Evolutionary conservation across 257 asterid species (phyloP), one percentile per base, ranked within the genome.

Genomic region (Apocynum venetum): DNA sequence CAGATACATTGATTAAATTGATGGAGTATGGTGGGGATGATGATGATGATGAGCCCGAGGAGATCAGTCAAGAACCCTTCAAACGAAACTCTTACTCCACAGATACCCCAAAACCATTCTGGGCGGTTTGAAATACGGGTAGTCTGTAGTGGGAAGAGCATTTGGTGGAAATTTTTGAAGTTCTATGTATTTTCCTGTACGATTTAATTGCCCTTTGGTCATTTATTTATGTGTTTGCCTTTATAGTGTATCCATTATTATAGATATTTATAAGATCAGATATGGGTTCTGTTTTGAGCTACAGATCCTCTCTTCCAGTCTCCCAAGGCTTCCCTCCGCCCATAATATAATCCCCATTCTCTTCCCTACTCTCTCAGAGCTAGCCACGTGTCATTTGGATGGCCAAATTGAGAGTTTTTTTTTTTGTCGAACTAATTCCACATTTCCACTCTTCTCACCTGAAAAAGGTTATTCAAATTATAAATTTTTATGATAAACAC

Each of bases 1-100:
- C 85, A 91, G 99, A 96, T 87, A 93, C 98, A 19, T 79, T 96
- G 77, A 82, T 87, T 83, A 91, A 89, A 87, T 84, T 96, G 69
- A 86, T 93, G 98, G 98, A 96, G 81, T 96, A 93, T 76, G 99
- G 99, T 57, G 53, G 13, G 7, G 64, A 57, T 20, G 36, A 93
- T 75, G 97, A 81, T 13, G 92, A 82, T 59, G 87, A 88, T 46
- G 90, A 84, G 20, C 61, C 36, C 1, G 80, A 77, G 76, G 81
- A 78, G 72, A 81, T 81, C 41, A 60, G 44, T 35, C 73, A 53
- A 69, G 81, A 76, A 77, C 67, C 78, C 12, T 57, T 82, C 38
- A 76, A 77, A 76, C 79, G 83, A 79, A 83, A 79, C 77, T 80
- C 85, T 2, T 81, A 75, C 71, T 72, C 82, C 46, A 71, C 81